These are phyloP conservation scores for Naganishia vaughanmartiniae DNA, from an alignment of 768 basidiomycete species.

Conservation along the genomic window DNA sequence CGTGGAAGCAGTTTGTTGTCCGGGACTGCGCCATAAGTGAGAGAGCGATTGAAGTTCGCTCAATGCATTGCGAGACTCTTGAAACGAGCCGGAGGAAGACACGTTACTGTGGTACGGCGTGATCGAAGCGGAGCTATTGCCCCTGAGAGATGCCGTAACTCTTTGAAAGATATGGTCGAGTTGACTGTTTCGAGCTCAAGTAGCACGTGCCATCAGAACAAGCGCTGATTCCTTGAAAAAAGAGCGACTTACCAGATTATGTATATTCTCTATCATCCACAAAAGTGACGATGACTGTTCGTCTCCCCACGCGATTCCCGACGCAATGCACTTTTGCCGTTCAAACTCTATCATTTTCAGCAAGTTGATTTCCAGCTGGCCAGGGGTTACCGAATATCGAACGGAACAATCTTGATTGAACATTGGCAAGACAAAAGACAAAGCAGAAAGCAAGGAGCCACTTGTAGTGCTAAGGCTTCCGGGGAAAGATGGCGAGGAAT, in stretches of 20 bases:
- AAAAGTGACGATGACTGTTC: background rate
- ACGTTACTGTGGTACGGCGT: background rate
- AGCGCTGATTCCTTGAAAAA: background rate
- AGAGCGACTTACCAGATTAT: background rate
- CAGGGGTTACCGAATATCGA: background rate
- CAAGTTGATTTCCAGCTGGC: slow-evolving; percentile 19
- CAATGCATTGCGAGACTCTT: background rate
- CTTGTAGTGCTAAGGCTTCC: background rate
- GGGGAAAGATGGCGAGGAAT: background rate
- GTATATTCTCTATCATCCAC: slow-evolving; percentile 7
- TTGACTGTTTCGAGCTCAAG: slow-evolving; percentile 12
- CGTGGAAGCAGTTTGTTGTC: background rate
- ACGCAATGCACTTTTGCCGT: slow-evolving; percentile 3
- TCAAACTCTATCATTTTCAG: slow-evolving; percentile 10
- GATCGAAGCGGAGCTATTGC: background rate
- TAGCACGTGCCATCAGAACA: background rate
- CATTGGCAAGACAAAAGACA: slow-evolving; percentile 5
- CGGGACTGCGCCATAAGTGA: background rate
- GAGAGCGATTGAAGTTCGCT: background rate
- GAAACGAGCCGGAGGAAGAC: background rate
- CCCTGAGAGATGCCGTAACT: background rate
- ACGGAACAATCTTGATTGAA: slow-evolving; percentile 17
- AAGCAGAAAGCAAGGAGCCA: background rate
- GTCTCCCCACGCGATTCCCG: background rate
- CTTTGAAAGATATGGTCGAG: background rate